Conservation (phyloP, 1,284 basidiomycete genomes). For the Somion occarium region DNA sequence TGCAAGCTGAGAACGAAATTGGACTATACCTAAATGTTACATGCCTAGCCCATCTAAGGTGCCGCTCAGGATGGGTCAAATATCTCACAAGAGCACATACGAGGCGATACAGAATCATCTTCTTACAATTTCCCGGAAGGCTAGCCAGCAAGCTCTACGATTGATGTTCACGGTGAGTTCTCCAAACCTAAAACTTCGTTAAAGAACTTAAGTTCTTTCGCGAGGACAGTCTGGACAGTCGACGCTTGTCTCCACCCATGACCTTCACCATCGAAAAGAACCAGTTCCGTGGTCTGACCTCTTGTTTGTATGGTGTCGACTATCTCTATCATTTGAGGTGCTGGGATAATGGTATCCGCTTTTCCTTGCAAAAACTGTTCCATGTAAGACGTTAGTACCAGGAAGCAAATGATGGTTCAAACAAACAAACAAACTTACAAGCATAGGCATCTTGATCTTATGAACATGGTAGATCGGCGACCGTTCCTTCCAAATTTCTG, state of each 20-base stretch:
- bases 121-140: no score
- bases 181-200: constrained; percentile 19
- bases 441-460: constrained; percentile 41
- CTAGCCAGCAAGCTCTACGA: no score
- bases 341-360: constrained; percentile 40
- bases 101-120: no score
- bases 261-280: constrained; percentile 48
- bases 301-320: constrained; percentile 35
- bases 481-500: constrained; percentile 40
- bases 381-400: background rate
- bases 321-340: constrained; percentile 45
- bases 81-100: no score
- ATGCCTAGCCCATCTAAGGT: no score
- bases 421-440: constrained; percentile 29
- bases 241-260: constrained; percentile 47
- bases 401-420: background rate
- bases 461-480: constrained; percentile 43
- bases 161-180: background rate
- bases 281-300: constrained; percentile 37
- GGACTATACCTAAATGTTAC: no score
- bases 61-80: no score
- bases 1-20: no score
- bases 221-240: constrained; percentile 38
- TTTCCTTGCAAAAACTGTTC: constrained; percentile 45
- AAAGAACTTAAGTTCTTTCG: constrained; percentile 39